Evolutionary conservation across 2,329 filamentous ascomycete genomes (phyloP), one percentile per base, ranked within the genome.

Genomic region (Diaporthe humulicola): DNA sequence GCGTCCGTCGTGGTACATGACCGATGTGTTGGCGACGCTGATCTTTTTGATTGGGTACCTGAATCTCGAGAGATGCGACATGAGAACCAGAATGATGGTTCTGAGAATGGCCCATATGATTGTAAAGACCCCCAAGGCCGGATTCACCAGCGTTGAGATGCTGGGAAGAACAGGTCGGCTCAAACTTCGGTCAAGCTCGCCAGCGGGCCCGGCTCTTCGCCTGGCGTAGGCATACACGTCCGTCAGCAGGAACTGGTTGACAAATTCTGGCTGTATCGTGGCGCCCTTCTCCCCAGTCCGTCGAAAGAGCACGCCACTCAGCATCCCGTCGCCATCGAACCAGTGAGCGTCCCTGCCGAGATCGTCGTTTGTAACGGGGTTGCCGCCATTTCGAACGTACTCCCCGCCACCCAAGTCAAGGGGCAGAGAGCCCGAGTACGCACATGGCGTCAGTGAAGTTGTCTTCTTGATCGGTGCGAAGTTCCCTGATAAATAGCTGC

Each of bases 321-420:
- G 88, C 93, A 94, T 94, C 6, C 93, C 93, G 80, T 94, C 92
- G 42, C 93, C 93, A 78, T 94, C 93, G 76, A 94, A 94, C 92
- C 92, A 94, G 80, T 94, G 93, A 12, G 90, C 88, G 79, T 93
- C 91, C 76, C 91, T 87, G 52, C 87, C 88, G 3, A 90, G 81
- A 71, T 93, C 89, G 30, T 89, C 85, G 74, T 93, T 91, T 38
- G 87, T 87, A 10, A 93, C 85, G 8, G 93, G 92, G 78, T 94
- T 94, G 38, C 90, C 91, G 54, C 93, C 93, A 80, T 94, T 95
- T 22, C 93, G 90, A 38, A 94, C 90, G 79, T 94, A 94, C 81
- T 94, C 89, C 17, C 93, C 93, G 1, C 92, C 93, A 12, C 87
- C 86, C 54, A 95, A 86, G 76, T 94, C 92, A n/a, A 83, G 76